phyloP scores from a whole-genome alignment of 2,329 filamentous ascomycete genomes.

The Monosporascus ibericus region DNA sequence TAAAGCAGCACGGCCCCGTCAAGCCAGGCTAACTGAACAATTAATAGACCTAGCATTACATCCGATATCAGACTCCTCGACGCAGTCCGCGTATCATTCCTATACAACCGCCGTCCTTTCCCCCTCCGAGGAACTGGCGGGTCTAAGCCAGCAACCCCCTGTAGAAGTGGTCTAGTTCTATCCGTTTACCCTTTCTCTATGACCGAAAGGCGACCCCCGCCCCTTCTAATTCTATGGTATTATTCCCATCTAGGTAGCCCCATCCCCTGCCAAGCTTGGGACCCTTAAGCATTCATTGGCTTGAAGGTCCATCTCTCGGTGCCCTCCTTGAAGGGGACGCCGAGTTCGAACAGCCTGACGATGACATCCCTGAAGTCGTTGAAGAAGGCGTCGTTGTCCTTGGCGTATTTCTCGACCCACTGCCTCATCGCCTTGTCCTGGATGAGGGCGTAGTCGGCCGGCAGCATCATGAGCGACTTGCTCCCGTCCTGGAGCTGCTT shows the following conservation, averaged over 20 bases:
- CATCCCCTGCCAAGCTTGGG: too few species aligned
- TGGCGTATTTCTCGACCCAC: constrained; percentile 80
- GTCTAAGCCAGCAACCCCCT: background rate
- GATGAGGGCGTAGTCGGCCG: constrained; percentile 80
- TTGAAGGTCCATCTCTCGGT: constrained; percentile 61
- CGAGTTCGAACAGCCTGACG: constrained; percentile 83
- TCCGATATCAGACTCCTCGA: background rate
- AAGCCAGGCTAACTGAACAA: background rate
- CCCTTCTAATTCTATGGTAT: background rate
- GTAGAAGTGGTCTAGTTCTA: background rate
- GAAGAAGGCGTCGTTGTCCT: constrained; percentile 89
- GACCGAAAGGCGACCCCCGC: background rate
- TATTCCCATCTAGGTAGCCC: too few species aligned
- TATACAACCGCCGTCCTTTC: background rate
- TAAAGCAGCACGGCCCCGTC: background rate
- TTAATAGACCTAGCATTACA: background rate
- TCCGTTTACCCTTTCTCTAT: background rate
- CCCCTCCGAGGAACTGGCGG: background rate
- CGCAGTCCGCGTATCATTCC: background rate
- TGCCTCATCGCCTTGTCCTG: constrained; percentile 82
- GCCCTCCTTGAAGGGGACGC: constrained; percentile 75
- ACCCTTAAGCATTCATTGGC: constrained; percentile 34
- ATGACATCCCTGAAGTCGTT: constrained; percentile 80
- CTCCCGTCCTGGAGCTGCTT: constrained; percentile 76
- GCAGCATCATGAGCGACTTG: constrained; percentile 95